Base-by-base conservation (phyloP, 495 filamentous ascomycete species). In the Penicillium antarcticum region DNA sequence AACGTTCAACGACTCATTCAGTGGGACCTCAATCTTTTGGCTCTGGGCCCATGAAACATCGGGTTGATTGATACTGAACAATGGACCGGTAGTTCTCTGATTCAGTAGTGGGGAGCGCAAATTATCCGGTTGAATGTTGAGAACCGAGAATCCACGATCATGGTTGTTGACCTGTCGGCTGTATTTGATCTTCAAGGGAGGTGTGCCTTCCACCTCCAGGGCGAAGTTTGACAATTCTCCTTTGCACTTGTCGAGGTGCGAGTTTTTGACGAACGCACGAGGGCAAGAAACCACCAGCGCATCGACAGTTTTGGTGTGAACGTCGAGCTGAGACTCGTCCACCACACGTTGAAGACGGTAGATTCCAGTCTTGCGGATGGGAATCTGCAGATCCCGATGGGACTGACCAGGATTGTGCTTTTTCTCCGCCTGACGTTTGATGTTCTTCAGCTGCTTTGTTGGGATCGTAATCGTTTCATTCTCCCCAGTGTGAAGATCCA, bases 321-420 rank as follows among this genome's bases (percentile, higher is more conserved):
- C 91, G 63, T 97, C 92, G 3, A 97, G 80, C 62, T 95, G 91
- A 43, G 92, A 89, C 65, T 96, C 86, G 63, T 98, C 94, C 19
- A 95, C 77, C 8, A 97, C 91, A 51, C 84, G 87, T 35, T 85
- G 77, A 13, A 98, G 77, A 34, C 86, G 80, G 67, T 98, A 98
- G 32, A 90, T 80, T 16, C 94, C 94, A 2, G 89, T 81, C 64
- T 91, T 88, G 69, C 87, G 91, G 10, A 91, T 74, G 2, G 80
- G 71, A 42, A 87, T 83, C 24, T 81, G 74, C 23, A 92, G 73
- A 40, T 78, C 60, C 5, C 80, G 73, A n/a, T 83, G 71, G 1
- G 77, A 31, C 21, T 49, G 74, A 5, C 76, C 69, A 23, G 69
- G 68, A 18, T 84, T 71, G 38, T 65, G 55, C 32, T 63, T 56